These are phyloP conservation scores for Ophiostoma angusticollis DNA, from an alignment of 2,329 filamentous ascomycete genomes.

Conservation along the genomic window DNA sequence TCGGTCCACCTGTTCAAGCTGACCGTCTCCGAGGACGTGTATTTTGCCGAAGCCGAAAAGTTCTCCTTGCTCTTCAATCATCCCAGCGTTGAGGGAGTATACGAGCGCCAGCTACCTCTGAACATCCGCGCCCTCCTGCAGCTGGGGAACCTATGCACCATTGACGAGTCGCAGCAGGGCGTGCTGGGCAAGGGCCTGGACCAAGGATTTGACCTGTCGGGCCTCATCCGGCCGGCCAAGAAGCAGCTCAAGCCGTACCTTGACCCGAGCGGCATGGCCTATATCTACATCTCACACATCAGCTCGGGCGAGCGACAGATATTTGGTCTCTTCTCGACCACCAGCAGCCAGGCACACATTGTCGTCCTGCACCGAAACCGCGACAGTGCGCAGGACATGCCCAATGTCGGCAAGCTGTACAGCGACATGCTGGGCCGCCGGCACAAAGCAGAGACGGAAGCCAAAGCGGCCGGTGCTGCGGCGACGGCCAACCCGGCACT, in stretches of 20 bases:
- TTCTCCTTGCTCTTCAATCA: conserved; percentile 79
- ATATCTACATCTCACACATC: conserved; percentile 88
- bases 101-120: conserved; percentile 84
- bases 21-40: conserved; percentile 76
- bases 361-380: conserved; percentile 74
- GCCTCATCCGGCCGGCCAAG: conserved; percentile 57
- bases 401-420: conserved; percentile 85
- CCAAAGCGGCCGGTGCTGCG: background rate
- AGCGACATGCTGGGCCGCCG: conserved; percentile 57
- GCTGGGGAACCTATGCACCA: conserved; percentile 81
- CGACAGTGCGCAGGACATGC: conserved; percentile 67
- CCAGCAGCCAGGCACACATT: conserved; percentile 66
- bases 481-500: background rate
- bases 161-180: conserved; percentile 80
- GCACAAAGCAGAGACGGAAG: conserved; percentile 42
- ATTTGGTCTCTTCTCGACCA: conserved; percentile 84
- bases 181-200: conserved; percentile 88
- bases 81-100: conserved; percentile 89
- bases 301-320: conserved; percentile 82
- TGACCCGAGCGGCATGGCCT: conserved; percentile 59
- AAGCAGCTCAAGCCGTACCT: conserved; percentile 55
- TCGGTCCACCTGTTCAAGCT: conserved; percentile 92
- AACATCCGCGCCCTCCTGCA: conserved; percentile 78
- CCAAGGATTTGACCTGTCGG: conserved; percentile 77
- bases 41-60: conserved; percentile 72